These are phyloP conservation scores for Yamadazyma triangularis DNA, from an alignment of 1,139 yeast species.

Conservation along the genomic window DNA sequence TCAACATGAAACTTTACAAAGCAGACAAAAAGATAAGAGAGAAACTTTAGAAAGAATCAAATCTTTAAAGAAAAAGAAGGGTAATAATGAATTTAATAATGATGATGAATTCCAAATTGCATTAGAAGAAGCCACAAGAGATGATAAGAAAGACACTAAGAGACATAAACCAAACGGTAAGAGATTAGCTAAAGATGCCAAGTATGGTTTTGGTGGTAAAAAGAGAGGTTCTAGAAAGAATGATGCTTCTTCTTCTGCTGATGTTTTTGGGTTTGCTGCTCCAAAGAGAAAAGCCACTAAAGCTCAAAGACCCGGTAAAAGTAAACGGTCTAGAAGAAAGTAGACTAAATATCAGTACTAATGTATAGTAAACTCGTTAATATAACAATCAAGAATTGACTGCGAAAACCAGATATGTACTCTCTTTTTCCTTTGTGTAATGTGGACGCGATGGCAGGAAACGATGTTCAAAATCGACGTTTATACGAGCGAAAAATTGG, in stretches of 20 bases:
- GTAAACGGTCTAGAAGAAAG: constrained; percentile 43
- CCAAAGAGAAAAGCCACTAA: constrained; percentile 48
- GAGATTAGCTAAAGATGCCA: constrained; percentile 58
- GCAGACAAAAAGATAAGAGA: constrained; percentile 90
- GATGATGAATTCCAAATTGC: constrained; percentile 69
- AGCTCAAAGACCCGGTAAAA: constrained; percentile 88
- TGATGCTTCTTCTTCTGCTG: constrained; percentile 71
- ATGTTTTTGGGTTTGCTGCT: constrained; percentile 61
- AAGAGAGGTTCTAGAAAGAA: constrained; percentile 71
- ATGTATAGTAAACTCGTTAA: constrained; percentile 2
- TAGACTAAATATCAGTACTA: constrained; percentile 7
- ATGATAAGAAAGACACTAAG: constrained; percentile 32
- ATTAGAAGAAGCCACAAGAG: constrained; percentile 78
- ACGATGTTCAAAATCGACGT: too few species aligned
- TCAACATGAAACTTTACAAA: constrained; percentile 88
- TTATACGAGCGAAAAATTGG: too few species aligned
- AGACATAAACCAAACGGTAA: constrained; percentile 58
- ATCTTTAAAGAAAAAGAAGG: constrained; percentile 82
- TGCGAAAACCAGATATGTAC: too few species aligned
- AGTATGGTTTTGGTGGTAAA: constrained; percentile 65
- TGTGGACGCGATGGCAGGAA: too few species aligned
- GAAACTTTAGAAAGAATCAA: constrained; percentile 89
- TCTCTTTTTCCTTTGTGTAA: too few species aligned
- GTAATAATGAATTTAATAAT: constrained; percentile 62
- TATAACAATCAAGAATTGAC: too few species aligned